Evolutionary conservation across 306 rosid species (phyloP), one percentile per base, ranked within the genome.

Genomic region (Vigna nakashimae): DNA sequence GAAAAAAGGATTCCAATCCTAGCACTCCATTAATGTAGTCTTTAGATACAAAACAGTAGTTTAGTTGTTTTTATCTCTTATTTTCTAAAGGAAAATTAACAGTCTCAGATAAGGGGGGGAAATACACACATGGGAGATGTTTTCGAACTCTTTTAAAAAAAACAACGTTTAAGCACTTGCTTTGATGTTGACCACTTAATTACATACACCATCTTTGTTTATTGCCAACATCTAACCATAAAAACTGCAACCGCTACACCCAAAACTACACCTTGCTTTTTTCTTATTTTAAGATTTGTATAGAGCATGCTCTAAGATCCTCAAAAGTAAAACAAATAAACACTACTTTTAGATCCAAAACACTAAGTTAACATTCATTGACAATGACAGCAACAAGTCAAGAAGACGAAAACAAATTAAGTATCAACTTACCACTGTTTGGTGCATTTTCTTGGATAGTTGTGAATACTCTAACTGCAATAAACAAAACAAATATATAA

Each of bases 391-490:
- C 20, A n/a, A 76, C 12, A 52, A 73, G 32, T 76, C 28, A 65
- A 45, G 42, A 78, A 7, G 51, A 76, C 12, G 71, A 73, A 71
- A 53, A 51, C 43, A 63, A 17, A 34, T 51, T 53, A 71, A 56
- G 51, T 56, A 75, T 78, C 46, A 83, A 87, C 90, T 87, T 95
- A 95, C 98, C 98, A 43, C 94, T 92, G 74, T 30, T 78, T 15
- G 99, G 98, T 9, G 99, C 93, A 73, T 79, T 71, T 86, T 95
- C 98, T 86, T 95, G 99, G 78, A 95, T 83, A 88, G 90, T 91
- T 76, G 97, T 95, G 80, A 95, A 95, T 80, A 95, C 93, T 75
- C 98, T 88, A 84, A 90, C 99, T 95, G 90, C 88, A 85, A 85
- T 51, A 85, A 80, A 69, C 26, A 18, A 82, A 53, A 50, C 64